Conservation (phyloP, 2,329 filamentous ascomycete genomes). For the Fusarium torulosum region DNA sequence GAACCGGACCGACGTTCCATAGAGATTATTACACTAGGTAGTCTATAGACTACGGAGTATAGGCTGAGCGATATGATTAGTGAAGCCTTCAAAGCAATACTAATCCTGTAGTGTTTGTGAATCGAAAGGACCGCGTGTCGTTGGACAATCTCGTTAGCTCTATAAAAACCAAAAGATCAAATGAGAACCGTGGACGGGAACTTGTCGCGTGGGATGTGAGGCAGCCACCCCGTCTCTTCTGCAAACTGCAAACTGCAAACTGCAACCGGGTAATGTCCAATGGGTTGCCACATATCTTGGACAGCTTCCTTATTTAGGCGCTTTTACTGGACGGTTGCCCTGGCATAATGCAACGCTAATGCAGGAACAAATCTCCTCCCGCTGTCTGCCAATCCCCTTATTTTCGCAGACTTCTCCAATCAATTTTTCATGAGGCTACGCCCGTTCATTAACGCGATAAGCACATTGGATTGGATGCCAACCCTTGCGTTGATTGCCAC, state of each 20-base stretch:
- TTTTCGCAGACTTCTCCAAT: conserved; percentile 21
- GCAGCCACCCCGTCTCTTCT: conserved; percentile 13
- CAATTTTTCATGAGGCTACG: background rate
- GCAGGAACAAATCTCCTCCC: conserved; percentile 47
- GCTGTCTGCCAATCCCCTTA: conserved; percentile 32
- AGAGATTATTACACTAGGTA: background rate
- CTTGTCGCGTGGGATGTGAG: conserved; percentile 21
- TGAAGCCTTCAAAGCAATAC: too few relatives aligned
- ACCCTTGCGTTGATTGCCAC: conserved; percentile 14
- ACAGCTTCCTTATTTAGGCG: conserved; percentile 25
- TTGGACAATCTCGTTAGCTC: background rate
- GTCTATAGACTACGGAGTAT: too few relatives aligned
- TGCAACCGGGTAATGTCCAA: conserved; percentile 17
- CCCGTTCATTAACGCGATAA: conserved; percentile 16
- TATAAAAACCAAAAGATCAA: conserved; percentile 7
- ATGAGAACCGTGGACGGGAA: conserved; percentile 14
- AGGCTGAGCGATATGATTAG: too few relatives aligned
- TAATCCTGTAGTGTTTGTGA: background rate
- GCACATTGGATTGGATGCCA: background rate
- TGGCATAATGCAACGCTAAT: conserved; percentile 44
- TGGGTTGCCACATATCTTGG: conserved; percentile 1
- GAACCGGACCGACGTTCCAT: conserved; percentile 32
- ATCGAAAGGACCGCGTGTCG: conserved; percentile 9
- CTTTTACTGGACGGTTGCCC: conserved; percentile 28
- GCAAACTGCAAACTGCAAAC: too few relatives aligned